Evolutionary conservation across 75 land plant genomes (phyloP).

Genomic region (Sequoiadendron giganteum): DNA sequence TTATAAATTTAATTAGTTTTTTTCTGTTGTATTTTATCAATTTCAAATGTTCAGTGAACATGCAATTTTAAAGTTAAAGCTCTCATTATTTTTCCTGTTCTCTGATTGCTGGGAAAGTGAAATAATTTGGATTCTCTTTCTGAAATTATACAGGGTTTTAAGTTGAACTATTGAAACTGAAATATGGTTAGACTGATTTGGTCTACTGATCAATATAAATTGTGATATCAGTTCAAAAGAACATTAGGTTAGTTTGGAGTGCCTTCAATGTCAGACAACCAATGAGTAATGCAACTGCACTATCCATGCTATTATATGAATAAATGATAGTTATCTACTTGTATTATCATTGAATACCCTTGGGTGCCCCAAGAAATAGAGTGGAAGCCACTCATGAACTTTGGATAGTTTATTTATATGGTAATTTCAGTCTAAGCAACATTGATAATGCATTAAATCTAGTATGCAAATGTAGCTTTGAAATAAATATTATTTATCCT

Average conservation of each 20-base stretch:
- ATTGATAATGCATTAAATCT: too few species aligned
- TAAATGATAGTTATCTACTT: not conserved
- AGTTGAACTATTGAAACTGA: not conserved
- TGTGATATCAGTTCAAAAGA: too few species aligned
- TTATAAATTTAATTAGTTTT: not conserved
- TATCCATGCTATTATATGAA: not conserved
- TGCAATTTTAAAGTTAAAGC: not conserved
- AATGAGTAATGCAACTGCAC: not conserved
- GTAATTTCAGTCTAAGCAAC: too few species aligned
- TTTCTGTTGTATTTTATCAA: not conserved
- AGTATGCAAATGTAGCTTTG: too few species aligned
- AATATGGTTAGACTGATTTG: not conserved
- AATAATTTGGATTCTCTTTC: not conserved
- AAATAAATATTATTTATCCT: too few species aligned
- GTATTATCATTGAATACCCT: not conserved
- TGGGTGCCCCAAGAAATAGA: too few species aligned
- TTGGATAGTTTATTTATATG: too few species aligned
- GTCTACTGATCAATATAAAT: not conserved
- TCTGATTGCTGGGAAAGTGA: not conserved
- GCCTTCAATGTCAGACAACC: not conserved
- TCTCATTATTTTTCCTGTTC: not conserved
- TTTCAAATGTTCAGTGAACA: not conserved
- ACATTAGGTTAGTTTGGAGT: not conserved
- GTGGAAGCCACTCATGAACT: too few species aligned
- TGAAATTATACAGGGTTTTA: not conserved